Evolutionary conservation across 495 filamentous ascomycete genomes (phyloP), one percentile per base, ranked within the genome.

Genomic region (Staphylotrichum longicolle): DNA sequence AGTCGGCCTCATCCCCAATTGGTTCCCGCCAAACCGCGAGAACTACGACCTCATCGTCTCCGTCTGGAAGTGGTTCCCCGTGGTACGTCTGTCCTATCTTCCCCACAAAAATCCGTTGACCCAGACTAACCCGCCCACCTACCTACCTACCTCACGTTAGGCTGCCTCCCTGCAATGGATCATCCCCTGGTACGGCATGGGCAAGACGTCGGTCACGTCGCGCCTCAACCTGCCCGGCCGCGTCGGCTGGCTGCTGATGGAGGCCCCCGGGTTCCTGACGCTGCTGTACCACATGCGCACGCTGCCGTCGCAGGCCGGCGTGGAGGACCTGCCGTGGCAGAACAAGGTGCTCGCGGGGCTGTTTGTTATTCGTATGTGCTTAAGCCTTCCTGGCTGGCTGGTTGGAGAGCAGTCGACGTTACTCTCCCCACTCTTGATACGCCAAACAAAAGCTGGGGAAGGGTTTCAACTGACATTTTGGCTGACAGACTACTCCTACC

Each of bases 201-300:
- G 94, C 64, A 98, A 98, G 74, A 94, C 91, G n/a, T 96, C 91
- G 9, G 75, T 80, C 9, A 62, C 73, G 5, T 91, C 85, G 45
- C 77, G 75, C 14, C 78, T 95, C 74, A 98, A 98, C 73, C 70
- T 98, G 34, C 91, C 91, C n/a, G 94, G 94, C 63, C 88, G 88
- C 63, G 77, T 89, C 35, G 91, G 82, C 56, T 98, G 94, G 94
- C 82, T 85, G 7, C 79, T 83, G 5, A 96, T 97, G 92, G 94
- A 98, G 74, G 75, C 83, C 12, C 83, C 86, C 15, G 91, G 89
- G 53, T 89, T 92, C 54, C 61, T 90, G 3, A 87, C 85, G 46
- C 78, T 98, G 52, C 70, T 93, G 30, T 96, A 94, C 75, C 85
- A 83, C 66, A 86, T 96, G 77, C 79, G 69, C 67, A 84, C 78